A percentile compares a stretch with the other conserved stretches of the same genome.
Evolutionary conservation across 2,329 filamentous ascomycete species (phyloP).

Genomic region (Escovopsis sp.): DNA sequence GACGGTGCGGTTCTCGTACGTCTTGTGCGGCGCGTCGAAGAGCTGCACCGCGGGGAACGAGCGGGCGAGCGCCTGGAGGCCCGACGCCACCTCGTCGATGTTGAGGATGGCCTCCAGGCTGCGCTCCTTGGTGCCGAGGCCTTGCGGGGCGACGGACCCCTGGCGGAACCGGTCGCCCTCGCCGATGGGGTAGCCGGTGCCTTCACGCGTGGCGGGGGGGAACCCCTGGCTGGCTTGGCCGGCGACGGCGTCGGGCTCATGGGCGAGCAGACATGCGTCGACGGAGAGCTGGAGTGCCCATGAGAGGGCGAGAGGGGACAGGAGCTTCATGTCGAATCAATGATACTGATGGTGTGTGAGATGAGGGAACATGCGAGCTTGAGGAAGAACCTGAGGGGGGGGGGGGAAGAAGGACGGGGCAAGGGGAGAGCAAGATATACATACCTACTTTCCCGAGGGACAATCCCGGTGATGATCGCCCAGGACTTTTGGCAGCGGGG

Average conservation of each 20-base stretch:
- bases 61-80: slow-evolving; percentile 26
- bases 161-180: slow-evolving; percentile 27
- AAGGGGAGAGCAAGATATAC: too few species aligned
- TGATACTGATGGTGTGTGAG: not conserved
- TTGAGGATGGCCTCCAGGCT: slow-evolving; percentile 30
- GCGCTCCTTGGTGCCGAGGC: slow-evolving; percentile 19
- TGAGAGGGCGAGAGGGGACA: slow-evolving; percentile 1
- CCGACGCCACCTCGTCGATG: slow-evolving; percentile 28
- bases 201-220: slow-evolving; percentile 1
- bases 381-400: not conserved
- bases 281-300: slow-evolving; percentile 10
- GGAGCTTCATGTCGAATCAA: slow-evolving; percentile 15
- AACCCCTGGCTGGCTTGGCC: not conserved
- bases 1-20: slow-evolving; percentile 26
- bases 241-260: slow-evolving; percentile 15
- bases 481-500: too few species aligned
- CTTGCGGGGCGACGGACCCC: slow-evolving; percentile 21
- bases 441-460: too few species aligned
- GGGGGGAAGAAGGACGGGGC: too few species aligned
- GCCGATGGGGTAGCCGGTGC: slow-evolving; percentile 19
- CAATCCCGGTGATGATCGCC: too few species aligned
- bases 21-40: slow-evolving; percentile 28
- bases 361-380: not conserved
- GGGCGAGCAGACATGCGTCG: slow-evolving; percentile 23
- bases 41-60: slow-evolving; percentile 24